phyloP scores from a whole-genome alignment of 2,329 filamentous ascomycete genomes.

The Colletotrichum costaricense region DNA sequence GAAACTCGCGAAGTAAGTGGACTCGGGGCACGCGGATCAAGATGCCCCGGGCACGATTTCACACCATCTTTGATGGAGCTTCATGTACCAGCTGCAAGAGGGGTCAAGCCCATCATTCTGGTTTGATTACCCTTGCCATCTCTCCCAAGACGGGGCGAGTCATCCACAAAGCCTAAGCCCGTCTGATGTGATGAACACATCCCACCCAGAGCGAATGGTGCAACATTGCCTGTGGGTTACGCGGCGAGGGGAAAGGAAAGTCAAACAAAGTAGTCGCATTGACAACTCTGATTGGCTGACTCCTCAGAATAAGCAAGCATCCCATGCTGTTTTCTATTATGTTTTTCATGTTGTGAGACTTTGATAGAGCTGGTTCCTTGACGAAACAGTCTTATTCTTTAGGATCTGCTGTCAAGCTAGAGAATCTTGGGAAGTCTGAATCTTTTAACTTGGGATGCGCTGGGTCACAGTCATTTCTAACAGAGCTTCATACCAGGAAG shows the following conservation, averaged over 20 bases:
- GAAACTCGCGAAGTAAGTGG: neutral
- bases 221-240: neutral
- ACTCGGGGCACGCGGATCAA: neutral
- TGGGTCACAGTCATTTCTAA: neutral
- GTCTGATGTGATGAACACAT: neutral
- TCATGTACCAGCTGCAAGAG: neutral
- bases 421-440: neutral
- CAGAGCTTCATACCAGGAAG: neutral
- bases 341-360: neutral
- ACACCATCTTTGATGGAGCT: neutral
- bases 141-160: conserved; percentile 12
- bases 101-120: neutral
- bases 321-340: neutral
- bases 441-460: neutral
- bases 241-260: neutral
- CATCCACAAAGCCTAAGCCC: conserved; percentile 16
- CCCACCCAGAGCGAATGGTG: neutral
- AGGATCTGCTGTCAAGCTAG: neutral
- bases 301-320: neutral
- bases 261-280: neutral
- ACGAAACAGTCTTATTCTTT: neutral
- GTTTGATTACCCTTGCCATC: too few relatives aligned
- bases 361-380: conserved; percentile 2
- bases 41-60: too few relatives aligned
- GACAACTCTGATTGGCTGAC: neutral